phyloP scores from a whole-genome alignment of 495 filamentous ascomycete genomes.

The Podospora australis region DNA sequence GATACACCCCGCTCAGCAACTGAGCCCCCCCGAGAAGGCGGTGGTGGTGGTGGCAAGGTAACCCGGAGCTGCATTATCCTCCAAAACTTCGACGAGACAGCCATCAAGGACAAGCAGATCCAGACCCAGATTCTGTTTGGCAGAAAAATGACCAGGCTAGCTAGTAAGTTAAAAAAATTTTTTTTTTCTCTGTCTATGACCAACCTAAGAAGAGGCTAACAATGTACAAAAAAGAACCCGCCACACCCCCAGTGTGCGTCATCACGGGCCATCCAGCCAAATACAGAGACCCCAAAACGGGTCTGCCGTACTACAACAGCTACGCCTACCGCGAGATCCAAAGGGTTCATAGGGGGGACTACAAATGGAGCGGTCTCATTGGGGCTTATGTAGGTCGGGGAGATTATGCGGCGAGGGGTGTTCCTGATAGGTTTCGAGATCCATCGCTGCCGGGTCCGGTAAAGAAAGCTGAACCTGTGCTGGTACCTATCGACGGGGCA shows the following conservation, averaged over 20 bases:
- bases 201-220: too few species aligned
- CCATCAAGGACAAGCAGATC: conserved; percentile 47
- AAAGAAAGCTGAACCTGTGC: conserved; percentile 2
- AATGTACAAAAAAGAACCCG: conserved; percentile 37
- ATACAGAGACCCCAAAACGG: conserved; percentile 71
- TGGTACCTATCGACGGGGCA: conserved; percentile 4
- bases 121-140: conserved; percentile 50
- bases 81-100: conserved; percentile 49
- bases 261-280: conserved; percentile 74
- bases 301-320: conserved; percentile 65
- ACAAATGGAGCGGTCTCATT: conserved; percentile 68
- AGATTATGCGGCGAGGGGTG: conserved; percentile 54
- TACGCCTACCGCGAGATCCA: conserved; percentile 70
- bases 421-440: conserved; percentile 60
- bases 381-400: conserved; percentile 67
- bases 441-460: conserved; percentile 20
- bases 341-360: conserved; percentile 56
- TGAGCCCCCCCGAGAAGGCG: conserved; percentile 24
- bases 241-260: conserved; percentile 53
- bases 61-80: conserved; percentile 51
- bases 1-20: conserved; percentile 11
- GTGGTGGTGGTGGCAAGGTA: too few species aligned
- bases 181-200: too few species aligned
- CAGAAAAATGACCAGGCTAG: conserved; percentile 46
- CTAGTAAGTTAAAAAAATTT: conserved; percentile 33